These are phyloP conservation scores for Bocquillonia castaneifolia DNA, from an alignment of 441 rosid genomes.

Conservation along the genomic window DNA sequence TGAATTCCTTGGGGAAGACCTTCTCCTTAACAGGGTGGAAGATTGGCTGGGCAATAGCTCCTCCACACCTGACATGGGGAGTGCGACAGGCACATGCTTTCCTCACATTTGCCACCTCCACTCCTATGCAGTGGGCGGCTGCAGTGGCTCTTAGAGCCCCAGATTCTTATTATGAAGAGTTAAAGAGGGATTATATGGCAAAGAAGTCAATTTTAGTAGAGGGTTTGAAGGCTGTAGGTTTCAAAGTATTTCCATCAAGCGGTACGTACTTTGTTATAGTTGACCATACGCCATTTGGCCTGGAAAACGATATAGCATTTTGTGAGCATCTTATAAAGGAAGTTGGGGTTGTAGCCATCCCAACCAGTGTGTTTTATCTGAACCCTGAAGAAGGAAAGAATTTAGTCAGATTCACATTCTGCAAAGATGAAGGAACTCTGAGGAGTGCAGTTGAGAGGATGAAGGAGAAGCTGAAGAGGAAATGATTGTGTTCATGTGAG, in stretches of 20 bases:
- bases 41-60: constrained; percentile 95
- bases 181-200: constrained; percentile 61
- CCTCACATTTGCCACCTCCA: constrained; percentile 85
- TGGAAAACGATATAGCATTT: constrained; percentile 64
- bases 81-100: constrained; percentile 76
- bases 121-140: constrained; percentile 80
- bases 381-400: constrained; percentile 88
- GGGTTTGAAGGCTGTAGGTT: constrained; percentile 80
- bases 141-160: constrained; percentile 65
- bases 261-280: constrained; percentile 84
- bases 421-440: constrained; percentile 79
- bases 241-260: constrained; percentile 74
- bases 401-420: constrained; percentile 82
- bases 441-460: constrained; percentile 72
- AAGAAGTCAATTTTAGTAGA: constrained; percentile 76
- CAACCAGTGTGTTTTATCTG: constrained; percentile 75
- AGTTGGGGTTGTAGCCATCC: constrained; percentile 84
- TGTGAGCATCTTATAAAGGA: constrained; percentile 86
- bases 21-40: constrained; percentile 94
- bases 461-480: constrained; percentile 69
- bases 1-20: constrained; percentile 91
- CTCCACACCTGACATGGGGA: constrained; percentile 88
- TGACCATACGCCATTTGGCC: constrained; percentile 84
- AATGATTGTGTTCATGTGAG: constrained; percentile 17
- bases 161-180: constrained; percentile 64